Conservation (phyloP, 208 protist species). For the Wallacemonas sp. region DNA sequence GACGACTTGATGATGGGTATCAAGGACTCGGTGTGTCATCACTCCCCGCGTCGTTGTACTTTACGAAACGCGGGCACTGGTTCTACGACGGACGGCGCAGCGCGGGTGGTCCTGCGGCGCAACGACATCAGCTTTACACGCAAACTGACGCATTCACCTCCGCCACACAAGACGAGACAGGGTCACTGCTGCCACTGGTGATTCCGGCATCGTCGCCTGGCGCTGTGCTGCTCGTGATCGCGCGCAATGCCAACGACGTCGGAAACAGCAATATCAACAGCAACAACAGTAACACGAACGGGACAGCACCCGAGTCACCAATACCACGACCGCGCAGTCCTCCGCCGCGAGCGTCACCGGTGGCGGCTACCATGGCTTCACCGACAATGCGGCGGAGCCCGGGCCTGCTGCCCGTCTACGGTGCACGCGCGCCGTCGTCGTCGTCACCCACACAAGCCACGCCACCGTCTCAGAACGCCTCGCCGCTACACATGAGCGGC, state of each 20-base stretch:
- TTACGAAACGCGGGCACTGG: slow-evolving; percentile 14
- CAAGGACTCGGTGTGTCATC: not conserved
- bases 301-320: no score
- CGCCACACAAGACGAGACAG: not conserved
- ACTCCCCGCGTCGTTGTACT: slow-evolving; percentile 5
- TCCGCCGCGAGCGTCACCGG: not conserved
- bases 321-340: no score
- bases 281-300: not conserved
- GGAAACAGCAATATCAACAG: not conserved
- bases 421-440: slow-evolving; percentile 1
- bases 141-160: not conserved
- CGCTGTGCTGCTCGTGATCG: slow-evolving; percentile 12
- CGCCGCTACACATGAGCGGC: no score
- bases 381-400: not conserved
- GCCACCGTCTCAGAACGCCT: not conserved
- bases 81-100: not conserved
- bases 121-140: not conserved
- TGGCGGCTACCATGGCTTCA: not conserved
- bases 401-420: slow-evolving; percentile 6
- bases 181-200: not conserved
- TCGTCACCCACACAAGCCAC: not conserved
- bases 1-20: not conserved
- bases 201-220: not conserved
- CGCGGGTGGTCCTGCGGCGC: not conserved
- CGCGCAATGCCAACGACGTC: slow-evolving; percentile 2